Base-by-base conservation (phyloP, 2,329 filamentous ascomycete genomes). In the Neopestalotiopsis rosae region DNA sequence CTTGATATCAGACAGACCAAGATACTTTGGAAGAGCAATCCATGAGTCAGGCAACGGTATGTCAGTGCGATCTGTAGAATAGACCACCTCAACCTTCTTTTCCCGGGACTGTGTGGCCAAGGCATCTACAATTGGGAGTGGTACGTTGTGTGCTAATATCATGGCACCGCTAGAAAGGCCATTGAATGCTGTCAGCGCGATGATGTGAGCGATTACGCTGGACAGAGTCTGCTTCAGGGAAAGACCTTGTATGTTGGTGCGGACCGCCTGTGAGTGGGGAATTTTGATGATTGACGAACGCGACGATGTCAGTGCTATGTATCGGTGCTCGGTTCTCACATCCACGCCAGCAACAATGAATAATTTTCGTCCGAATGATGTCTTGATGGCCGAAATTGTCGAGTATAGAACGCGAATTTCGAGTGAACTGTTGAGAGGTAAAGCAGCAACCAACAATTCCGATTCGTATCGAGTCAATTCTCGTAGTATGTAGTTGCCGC, bases 51-150 rank as follows among this genome's bases (percentile, higher is more conserved):
- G 58, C 17, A 17, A 9, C n/a, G 24, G 13, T 61, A 4, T 38
- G n/a, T 61, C 58, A 30, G 58, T n/a, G 58, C 28, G n/a, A 38
- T 24, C 20, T 24, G 58, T 61, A 30, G n/a, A 12, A 38, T 61
- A 32, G 9, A 61, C 32, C 32, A 61, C 58, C 13, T 30, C 58
- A 61, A 61, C n/a, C 24, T 61, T 61, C 32, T 61, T 61, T 30
- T 38, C 32, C n/a, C 17, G 7, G 32, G 58, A 30, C 40, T 63
- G 30, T 45, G 32, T 32, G 14, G 20, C 58, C 28, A 28, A 28
- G 20, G 30, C 58, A 32, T 28, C 13, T 7, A 24, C 58, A 5
- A 61, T 9, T n/a, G 32, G 13, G 20, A 17, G 3, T 24, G 20
- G 24, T 30, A 38, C 20, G 20, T 30, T 30, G 58, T 28, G 58